Conservation (phyloP, 345 rosid species). For the Brassica rapa region DNA sequence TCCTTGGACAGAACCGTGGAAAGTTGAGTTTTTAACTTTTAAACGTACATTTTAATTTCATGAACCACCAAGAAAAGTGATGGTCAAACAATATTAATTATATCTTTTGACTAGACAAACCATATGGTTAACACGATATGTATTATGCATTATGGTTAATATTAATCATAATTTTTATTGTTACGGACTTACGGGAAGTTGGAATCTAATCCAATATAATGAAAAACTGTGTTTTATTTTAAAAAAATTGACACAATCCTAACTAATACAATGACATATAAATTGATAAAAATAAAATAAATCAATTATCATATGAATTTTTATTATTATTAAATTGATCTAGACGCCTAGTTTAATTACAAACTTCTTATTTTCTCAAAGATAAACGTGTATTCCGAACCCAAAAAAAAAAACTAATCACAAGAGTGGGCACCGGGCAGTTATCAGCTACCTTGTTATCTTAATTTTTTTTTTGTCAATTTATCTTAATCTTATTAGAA, state of each 20-base stretch:
- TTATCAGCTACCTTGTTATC: background rate
- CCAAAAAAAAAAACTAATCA: background rate
- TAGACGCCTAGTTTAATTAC: too few species aligned
- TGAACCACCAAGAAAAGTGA: background rate
- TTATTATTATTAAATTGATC: background rate
- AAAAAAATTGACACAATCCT: background rate
- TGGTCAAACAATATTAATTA: background rate
- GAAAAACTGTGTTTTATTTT: background rate
- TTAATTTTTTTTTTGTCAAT: background rate
- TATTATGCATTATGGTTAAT: too few species aligned
- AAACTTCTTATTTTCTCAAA: background rate
- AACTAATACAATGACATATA: background rate
- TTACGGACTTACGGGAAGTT: background rate
- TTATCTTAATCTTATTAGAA: background rate
- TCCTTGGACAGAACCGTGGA: background rate
- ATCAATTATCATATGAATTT: background rate
- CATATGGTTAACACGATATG: background rate
- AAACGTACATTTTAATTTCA: background rate
- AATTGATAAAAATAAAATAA: background rate
- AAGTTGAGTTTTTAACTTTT: background rate
- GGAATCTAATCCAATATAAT: background rate
- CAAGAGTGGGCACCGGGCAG: background rate
- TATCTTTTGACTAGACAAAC: background rate
- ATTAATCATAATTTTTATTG: too few species aligned
- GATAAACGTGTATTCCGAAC: background rate